Percentiles rank a stretch among this genome's conserved stretches.
phyloP scores from a whole-genome alignment of 2,329 filamentous ascomycete genomes.

The Beauveria scarabaeidicola region DNA sequence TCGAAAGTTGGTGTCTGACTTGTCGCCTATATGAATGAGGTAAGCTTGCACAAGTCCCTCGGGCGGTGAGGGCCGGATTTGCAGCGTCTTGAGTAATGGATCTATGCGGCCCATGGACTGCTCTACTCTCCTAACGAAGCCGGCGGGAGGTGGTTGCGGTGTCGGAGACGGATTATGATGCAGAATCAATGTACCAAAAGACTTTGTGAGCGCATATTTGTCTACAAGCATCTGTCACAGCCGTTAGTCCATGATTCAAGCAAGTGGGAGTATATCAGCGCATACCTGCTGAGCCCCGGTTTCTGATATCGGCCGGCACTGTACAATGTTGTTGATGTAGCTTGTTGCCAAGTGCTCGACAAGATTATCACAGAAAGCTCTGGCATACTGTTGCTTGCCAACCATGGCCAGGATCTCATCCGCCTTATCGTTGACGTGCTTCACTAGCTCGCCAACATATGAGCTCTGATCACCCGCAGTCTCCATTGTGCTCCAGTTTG shows the following conservation, averaged over 20 bases:
- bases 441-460: constrained; percentile 77
- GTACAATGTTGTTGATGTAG: constrained; percentile 77
- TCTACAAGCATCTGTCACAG: constrained; percentile 76
- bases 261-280: background rate
- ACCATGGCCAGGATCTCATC: constrained; percentile 68
- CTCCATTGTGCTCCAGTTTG: constrained; percentile 89
- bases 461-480: constrained; percentile 87
- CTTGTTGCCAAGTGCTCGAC: constrained; percentile 75
- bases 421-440: constrained; percentile 61
- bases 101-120: constrained; percentile 80
- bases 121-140: constrained; percentile 80
- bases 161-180: constrained; percentile 43
- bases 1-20: constrained; percentile 87
- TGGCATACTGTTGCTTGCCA: constrained; percentile 85
- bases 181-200: constrained; percentile 62
- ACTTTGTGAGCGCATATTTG: constrained; percentile 81
- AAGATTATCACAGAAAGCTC: constrained; percentile 93
- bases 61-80: constrained; percentile 82
- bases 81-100: constrained; percentile 88
- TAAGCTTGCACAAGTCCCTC: constrained; percentile 96
- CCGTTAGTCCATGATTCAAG: constrained; percentile 16
- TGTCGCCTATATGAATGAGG: constrained; percentile 91
- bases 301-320: constrained; percentile 85
- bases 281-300: constrained; percentile 82
- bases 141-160: constrained; percentile 36